phyloP scores from a whole-genome alignment of 495 filamentous ascomycete genomes.

The Neurospora intermedia region DNA sequence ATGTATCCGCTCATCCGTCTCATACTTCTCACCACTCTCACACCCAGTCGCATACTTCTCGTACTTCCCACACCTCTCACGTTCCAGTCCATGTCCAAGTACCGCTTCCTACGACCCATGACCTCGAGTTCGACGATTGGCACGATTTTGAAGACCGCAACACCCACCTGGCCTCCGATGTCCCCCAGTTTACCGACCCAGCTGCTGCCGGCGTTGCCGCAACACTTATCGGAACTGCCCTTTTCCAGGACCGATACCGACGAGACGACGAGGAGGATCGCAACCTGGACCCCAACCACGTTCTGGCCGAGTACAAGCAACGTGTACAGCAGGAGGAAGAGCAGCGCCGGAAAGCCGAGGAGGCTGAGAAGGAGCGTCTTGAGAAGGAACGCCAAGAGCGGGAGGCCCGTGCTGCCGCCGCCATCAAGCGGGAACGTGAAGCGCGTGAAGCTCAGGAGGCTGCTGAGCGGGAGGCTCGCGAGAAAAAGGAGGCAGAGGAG shows the following conservation, averaged over 20 bases:
- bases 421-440: not conserved
- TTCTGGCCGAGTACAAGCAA: conserved; percentile 7
- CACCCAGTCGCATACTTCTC: not conserved
- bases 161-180: conserved; percentile 17
- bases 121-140: conserved; percentile 13
- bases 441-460: not conserved
- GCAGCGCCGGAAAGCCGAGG: conserved; percentile 2
- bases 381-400: not conserved
- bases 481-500: not conserved
- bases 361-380: not conserved
- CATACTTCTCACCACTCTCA: not conserved
- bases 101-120: not conserved
- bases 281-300: conserved; percentile 9
- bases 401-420: not conserved
- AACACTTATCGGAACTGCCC: conserved; percentile 25
- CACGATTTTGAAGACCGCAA: conserved; percentile 18
- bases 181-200: conserved; percentile 26
- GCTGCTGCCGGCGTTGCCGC: conserved; percentile 40
- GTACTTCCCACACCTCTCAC: not conserved
- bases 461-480: not conserved
- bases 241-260: not conserved
- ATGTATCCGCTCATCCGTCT: not conserved
- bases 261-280: conserved; percentile 5
- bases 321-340: conserved; percentile 5
- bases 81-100: not conserved